Base-by-base conservation (phyloP, 441 rosid species). In the Gossypium gossypioides region DNA sequence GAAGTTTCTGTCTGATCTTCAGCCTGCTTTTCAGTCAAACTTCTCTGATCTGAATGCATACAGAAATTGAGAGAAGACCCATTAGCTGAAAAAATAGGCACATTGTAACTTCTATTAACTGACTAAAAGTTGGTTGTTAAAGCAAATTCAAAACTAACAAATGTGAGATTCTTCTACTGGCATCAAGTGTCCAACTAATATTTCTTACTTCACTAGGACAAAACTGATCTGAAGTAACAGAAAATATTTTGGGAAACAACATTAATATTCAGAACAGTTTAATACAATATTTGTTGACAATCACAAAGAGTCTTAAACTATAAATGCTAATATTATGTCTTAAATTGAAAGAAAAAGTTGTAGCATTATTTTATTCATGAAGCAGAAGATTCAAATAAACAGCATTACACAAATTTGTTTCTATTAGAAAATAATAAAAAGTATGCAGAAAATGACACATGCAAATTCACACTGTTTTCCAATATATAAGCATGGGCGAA, bases 1-100 rank as follows among this genome's bases (percentile, higher is more conserved):
- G 85, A 79, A 77, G 83, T 75, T 81, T 83, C 86, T 60, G 74
- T 71, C 62, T 82, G 85, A 80, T 83, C 88, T 68, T 84, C 86
- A 32, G 78, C 81, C 46, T 68, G 85, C 67, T 84, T 86, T 75
- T 87, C 91, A 40, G 78, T 63, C 73, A 76, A 81, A 71, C 81
- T 84, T 78, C 78, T 86, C 81, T 83, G 78, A 65, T 86, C 99
- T 91, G 84, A 40, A 72, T 54, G 72, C 13, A 58, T 42, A 70
- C 57, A 60, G 27, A 67, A 29, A 18, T 51, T 57, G 1, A 67
- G 71, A 37, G 64, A 55, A 73, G 50, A 76, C n/a, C 16, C 15
- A 42, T 21, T 27, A 18, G 70, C 19, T 62, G 65, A 59, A 40
- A 34, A 34, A 68, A 37, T 27, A 7, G 19, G 56, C 46, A 46